Conservation (phyloP, 371 early-diverging fungal species). For the Zopfochytrium polystomum region DNA sequence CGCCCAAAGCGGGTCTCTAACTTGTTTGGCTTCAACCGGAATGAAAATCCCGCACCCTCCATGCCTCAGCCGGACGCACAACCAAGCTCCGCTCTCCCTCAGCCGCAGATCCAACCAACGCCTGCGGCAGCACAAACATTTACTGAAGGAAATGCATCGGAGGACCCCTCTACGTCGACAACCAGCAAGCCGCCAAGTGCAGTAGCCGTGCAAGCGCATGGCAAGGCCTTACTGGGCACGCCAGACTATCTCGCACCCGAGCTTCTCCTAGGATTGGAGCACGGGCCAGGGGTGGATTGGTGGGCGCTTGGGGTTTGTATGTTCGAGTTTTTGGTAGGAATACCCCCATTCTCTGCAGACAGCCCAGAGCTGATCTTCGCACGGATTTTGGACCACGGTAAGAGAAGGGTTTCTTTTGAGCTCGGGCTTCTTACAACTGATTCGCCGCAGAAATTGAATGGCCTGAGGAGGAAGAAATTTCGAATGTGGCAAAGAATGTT, state of each 20-base stretch:
- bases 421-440: background rate
- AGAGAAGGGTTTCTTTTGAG: constrained; percentile 24
- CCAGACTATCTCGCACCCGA: constrained; percentile 98
- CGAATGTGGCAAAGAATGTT: constrained; percentile 63
- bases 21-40: no score
- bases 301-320: constrained; percentile 91
- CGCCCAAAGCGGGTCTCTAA: no score
- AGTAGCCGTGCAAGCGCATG: constrained; percentile 6
- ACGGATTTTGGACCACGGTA: constrained; percentile 62
- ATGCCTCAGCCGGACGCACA: no score
- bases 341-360: constrained; percentile 85
- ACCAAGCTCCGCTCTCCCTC: no score
- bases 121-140: constrained; percentile 5
- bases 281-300: constrained; percentile 84
- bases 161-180: constrained; percentile 15
- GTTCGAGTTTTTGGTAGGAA: constrained; percentile 83
- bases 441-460: constrained; percentile 51
- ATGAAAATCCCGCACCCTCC: no score
- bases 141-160: no score
- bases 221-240: constrained; percentile 72
- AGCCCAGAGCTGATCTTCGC: constrained; percentile 77
- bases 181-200: constrained; percentile 1
- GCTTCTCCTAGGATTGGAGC: constrained; percentile 73
- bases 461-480: constrained; percentile 63
- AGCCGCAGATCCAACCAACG: constrained; percentile 30